Evolutionary conservation across 257 asterid genomes (phyloP), one percentile per base, ranked within the genome.

Genomic region (Dorcoceras hygrometricum): DNA sequence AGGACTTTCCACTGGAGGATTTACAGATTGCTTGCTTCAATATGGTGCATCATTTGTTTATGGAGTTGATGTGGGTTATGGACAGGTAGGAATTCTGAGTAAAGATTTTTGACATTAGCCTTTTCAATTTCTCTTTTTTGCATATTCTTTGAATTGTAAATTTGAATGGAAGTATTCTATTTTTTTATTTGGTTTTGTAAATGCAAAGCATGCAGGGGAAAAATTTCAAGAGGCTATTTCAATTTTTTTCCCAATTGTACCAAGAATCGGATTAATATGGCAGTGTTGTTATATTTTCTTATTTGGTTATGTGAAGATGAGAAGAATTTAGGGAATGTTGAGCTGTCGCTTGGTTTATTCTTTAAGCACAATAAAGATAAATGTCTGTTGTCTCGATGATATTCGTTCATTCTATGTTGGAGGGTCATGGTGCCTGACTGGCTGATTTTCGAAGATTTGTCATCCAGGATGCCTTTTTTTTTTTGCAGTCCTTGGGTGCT

Each of bases 31-130:
- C 75, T 85, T 94, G 80, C 96, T 94, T 79, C 95, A 90, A 79
- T 74, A 85, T 54, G 99, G 99, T 69, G 96, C 97, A 76, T 81
- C 97, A 58, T 86, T 82, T 80, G 96, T 94, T 72, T 90, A 90
- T 79, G 99, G 99, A 60, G 99, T 94, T 71, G 99, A 94, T 76
- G 99, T 94, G 51, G 97, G 99, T 67, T 94, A 90, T 76, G 99
- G 99, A 72, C 96, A 90, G 97, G 97, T 88, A 77, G 12, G 24
- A 39, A 46, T 65, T 66, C 55, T 9, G 36, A 53, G 6, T 20
- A 8, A 55, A 39, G 22, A 34, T 66, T 56, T 57, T 22, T 34
- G 23, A 29, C 56, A 31, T 16, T 60, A 48, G 19, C 56, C 57
- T 59, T 10, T 22, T 60, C 31, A 2, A 28, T 28, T 28, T 28